A percentile compares a stretch with the other conserved stretches of the same genome.
Conservation (phyloP, 177 flowering plant genomes). For the Telopea speciosissima region DNA sequence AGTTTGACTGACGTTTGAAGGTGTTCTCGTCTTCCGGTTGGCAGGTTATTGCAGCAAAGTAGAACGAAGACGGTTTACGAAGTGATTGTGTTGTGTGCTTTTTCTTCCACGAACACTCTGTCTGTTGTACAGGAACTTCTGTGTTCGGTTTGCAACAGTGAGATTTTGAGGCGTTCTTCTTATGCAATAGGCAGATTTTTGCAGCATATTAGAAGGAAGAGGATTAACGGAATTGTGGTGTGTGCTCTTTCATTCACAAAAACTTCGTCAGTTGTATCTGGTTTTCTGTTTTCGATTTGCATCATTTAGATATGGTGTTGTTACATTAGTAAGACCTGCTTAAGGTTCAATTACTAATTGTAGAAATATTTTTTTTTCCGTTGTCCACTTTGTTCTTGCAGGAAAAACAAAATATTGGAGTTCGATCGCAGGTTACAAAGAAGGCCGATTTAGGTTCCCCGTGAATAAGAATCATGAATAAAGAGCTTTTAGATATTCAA, state of each 20-base stretch:
- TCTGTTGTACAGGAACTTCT: too few species aligned
- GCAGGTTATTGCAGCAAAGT: neutral
- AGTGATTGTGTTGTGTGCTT: neutral
- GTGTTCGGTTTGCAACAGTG: neutral
- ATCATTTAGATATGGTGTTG: neutral
- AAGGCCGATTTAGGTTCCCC: neutral
- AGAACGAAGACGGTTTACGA: neutral
- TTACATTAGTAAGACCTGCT: neutral
- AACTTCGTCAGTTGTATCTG: neutral
- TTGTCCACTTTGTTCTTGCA: constrained; percentile 10
- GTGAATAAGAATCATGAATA: constrained; percentile 24
- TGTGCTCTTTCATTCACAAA: neutral
- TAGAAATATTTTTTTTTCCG: neutral
- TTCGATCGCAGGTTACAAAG: neutral
- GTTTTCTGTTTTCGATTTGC: neutral
- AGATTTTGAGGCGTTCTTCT: constrained; percentile 3
- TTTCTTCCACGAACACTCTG: neutral
- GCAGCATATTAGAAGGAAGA: too few species aligned
- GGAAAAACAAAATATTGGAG: constrained; percentile 5
- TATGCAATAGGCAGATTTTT: neutral
- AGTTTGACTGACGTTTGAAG: neutral
- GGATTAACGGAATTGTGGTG: neutral
- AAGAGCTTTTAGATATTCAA: constrained; percentile 46
- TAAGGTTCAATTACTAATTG: neutral
- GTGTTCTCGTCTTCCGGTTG: neutral